Base-by-base conservation (phyloP, 1,284 basidiomycete genomes). In the Puccinia horiana region DNA sequence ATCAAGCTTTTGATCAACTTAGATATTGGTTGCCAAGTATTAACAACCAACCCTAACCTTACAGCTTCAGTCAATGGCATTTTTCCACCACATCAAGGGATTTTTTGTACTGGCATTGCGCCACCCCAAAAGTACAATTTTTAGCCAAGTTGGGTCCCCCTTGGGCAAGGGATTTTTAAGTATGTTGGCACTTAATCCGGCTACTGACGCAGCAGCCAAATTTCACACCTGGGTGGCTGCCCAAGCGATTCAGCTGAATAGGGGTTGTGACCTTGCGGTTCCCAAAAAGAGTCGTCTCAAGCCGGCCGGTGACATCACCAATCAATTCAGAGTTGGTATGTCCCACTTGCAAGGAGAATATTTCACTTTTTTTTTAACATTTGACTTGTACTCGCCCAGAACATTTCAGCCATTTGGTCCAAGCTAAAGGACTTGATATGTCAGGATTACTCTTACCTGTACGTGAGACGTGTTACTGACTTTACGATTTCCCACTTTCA, bases 211-310 rank as follows among this genome's bases (percentile, higher is more conserved):
- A 1, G 40, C 63, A 5, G 40, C 40, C 2, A 37, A 67, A 16
- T 67, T 67, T 42, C 63, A 67, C n/a, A 67, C 63, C 20, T 67
- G 63, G 63, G 32, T 35, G 63, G 63, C 63, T 2, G 63, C 63
- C 20, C 63, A 67, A 67, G 63, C 63, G 23, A 42, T 67, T 42
- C 63, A 67, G n/a, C 3, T 67, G 4, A 42, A 35, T n/a, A 40
- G 42, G 1, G 63, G 63, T 1, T 67, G 29, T 20, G 35, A 18
- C n/a, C 2, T 32, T 18, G 18, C 1, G 4, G 37, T 67, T 42
- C 37, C 35, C 3, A 35, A 3, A n/a, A 40, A 40, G 32, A 1
- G 23, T 1, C 63, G 23, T 12, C 42, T 42, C 63, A 42, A 67
- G 29, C 29, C 37, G 20, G 4, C 42, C 23, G 63, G 32, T 23